Conservation (phyloP, 2,329 filamentous ascomycete species). For the Cadophora luteo-olivacea region DNA sequence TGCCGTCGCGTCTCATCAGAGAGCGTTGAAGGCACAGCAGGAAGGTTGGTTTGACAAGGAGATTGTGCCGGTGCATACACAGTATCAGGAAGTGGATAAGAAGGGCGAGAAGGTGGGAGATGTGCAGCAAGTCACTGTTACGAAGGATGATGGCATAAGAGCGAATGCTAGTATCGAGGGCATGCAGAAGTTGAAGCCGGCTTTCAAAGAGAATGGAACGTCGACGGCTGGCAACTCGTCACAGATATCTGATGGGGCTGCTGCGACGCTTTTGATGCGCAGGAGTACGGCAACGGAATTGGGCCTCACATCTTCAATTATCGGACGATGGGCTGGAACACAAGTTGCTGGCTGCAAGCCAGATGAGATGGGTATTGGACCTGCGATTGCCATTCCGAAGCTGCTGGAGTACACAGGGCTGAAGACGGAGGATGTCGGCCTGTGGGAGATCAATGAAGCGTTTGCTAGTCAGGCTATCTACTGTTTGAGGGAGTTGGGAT, state of each 20-base stretch:
- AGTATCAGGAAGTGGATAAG: conserved; percentile 69
- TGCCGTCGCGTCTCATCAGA: conserved; percentile 74
- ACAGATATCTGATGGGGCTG: conserved; percentile 89
- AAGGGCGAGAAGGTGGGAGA: conserved; percentile 61
- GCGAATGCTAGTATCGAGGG: conserved; percentile 71
- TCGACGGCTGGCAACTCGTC: conserved; percentile 87
- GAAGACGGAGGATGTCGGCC: conserved; percentile 70
- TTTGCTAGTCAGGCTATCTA: conserved; percentile 72
- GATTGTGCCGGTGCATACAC: conserved; percentile 80
- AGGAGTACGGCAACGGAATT: conserved; percentile 78
- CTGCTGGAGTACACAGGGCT: conserved; percentile 75
- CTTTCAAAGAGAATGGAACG: conserved; percentile 76
- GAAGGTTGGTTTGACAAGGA: conserved; percentile 76
- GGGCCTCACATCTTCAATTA: conserved; percentile 71
- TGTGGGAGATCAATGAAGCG: conserved; percentile 95
- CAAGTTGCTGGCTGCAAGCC: conserved; percentile 80
- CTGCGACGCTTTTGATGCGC: conserved; percentile 83
- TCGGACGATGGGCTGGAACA: conserved; percentile 83
- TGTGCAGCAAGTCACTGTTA: conserved; percentile 69
- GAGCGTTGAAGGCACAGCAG: conserved; percentile 73
- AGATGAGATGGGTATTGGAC: conserved; percentile 94
- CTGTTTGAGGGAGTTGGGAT: conserved; percentile 72
- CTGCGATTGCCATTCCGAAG: conserved; percentile 84
- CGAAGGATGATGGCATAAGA: conserved; percentile 83
- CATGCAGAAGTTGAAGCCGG: conserved; percentile 82